Conservation (phyloP, 306 rosid species). For the Echinosophora koreensis region DNA sequence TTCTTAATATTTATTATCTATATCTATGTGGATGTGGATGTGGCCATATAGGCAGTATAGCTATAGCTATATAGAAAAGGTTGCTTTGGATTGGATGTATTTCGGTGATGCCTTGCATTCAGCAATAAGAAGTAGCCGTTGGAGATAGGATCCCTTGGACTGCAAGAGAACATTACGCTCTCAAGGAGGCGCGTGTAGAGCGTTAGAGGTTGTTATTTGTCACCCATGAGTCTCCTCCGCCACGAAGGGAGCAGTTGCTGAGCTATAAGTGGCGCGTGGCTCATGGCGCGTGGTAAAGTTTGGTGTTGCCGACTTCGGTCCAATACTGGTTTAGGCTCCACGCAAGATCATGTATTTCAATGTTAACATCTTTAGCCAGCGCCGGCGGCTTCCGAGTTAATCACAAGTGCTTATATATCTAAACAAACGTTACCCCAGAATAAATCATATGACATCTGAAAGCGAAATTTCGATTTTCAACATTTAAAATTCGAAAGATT, state of each 20-base stretch:
- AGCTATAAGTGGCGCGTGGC: conserved; percentile 23
- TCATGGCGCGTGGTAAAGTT: not conserved
- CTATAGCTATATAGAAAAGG: conserved; percentile 38
- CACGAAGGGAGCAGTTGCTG: not conserved
- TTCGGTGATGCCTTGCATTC: conserved; percentile 7
- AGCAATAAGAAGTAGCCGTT: conserved; percentile 50
- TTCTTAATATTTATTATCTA: too few species aligned
- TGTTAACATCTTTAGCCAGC: not conserved
- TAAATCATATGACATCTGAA: not conserved
- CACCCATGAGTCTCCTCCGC: not conserved
- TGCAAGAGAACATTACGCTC: conserved; percentile 37
- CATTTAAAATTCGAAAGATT: not conserved
- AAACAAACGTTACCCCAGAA: not conserved
- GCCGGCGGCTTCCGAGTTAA: not conserved
- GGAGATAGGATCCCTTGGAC: conserved; percentile 42
- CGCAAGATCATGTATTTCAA: not conserved
- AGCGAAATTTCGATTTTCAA: not conserved
- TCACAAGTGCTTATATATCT: not conserved
- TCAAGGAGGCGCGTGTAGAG: conserved; percentile 28
- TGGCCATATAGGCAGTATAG: too few species aligned
- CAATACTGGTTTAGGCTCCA: conserved; percentile 4
- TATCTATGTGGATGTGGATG: too few species aligned
- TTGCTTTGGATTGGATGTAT: conserved; percentile 41
- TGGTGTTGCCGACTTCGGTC: not conserved
- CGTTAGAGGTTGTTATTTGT: not conserved